Base-by-base conservation (phyloP, 1,139 yeast species). In the Spencermartinsiella ligniputridi region DNA sequence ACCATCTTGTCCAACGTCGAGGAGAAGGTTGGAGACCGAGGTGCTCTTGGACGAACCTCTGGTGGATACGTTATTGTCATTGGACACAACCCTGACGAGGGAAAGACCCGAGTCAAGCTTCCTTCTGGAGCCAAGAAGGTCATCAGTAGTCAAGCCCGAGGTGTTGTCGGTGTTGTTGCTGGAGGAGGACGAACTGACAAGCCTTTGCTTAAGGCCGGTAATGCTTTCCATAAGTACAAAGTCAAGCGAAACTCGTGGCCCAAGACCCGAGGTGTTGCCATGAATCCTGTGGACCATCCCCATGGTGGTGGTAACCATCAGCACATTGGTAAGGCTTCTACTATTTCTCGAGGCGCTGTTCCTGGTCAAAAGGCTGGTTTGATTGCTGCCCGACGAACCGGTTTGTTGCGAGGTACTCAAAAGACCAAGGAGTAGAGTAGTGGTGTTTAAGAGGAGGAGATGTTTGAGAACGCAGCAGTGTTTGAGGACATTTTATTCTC, bases 251-350 rank as follows among this genome's bases (percentile, higher is more conserved):
- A 90, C 95, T 87, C 96, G 62, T 89, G 97, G 97, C 97, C 97
- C 78, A 88, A 86, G 86, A 90, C 97, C 72, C 88, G 97, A 81
- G 97, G 97, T 89, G 97, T 89, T 74, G 96, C 96, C 74, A 89
- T 89, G 96, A 83, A 89, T 81, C 97, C 97, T 76, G 97, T 90
- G 72, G 97, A 90, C 75, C 97, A 90, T 81, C 97, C 97, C 74
- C 97, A 90, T 76, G 98, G 98, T 86, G 98, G 98, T 90, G 98
- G 98, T 92, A 92, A 92, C 97, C 98, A 92, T 79, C 98, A 92
- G 83, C 98, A 92, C 76, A 92, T 92, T 83, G 97, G 98, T 90
- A 92, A 92, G 85, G 98, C 98, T 72, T 92, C 98, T 69, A 92
- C 98, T 71, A 92, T 92, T 70, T 84, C 96, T 66, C 89, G 98